phyloP scores from a whole-genome alignment of 176 grass and related monocot species.

The Avena insularis region DNA sequence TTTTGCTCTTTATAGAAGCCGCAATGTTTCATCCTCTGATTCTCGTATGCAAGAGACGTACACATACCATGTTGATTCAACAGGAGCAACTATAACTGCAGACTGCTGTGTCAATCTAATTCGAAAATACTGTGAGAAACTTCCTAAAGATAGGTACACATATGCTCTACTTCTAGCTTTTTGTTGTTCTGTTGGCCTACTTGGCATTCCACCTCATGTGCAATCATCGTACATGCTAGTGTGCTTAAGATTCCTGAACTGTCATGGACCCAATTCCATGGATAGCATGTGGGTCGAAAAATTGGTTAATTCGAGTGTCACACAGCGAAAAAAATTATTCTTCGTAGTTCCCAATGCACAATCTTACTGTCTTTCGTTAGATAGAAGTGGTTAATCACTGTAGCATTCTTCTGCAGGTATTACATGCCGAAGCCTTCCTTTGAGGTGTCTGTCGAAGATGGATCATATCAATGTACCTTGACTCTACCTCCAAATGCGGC shows the following conservation, averaged over 20 bases:
- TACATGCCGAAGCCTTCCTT: constrained; percentile 76
- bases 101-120: constrained; percentile 72
- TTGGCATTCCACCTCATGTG: constrained; percentile 15
- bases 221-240: not conserved
- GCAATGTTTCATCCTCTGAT: constrained; percentile 41
- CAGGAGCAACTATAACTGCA: constrained; percentile 77
- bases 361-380: constrained; percentile 19
- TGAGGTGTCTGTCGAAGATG: constrained; percentile 45
- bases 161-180: not conserved
- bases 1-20: constrained; percentile 53
- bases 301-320: constrained; percentile 30
- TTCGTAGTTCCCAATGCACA: not conserved
- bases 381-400: constrained; percentile 17
- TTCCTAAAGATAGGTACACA: constrained; percentile 81
- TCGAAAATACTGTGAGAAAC: constrained; percentile 83
- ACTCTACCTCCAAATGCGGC: constrained; percentile 76
- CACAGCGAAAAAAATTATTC: constrained; percentile 14
- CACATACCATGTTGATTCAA: constrained; percentile 74
- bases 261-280: not conserved
- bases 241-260: constrained; percentile 17
- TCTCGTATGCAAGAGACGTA: constrained; percentile 52
- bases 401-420: constrained; percentile 54
- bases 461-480: constrained; percentile 69
- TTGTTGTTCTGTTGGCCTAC: constrained; percentile 5
- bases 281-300: constrained; percentile 19